Evolutionary conservation across 2,329 filamentous ascomycete species (phyloP).

Genomic region (Nemania sp.): DNA sequence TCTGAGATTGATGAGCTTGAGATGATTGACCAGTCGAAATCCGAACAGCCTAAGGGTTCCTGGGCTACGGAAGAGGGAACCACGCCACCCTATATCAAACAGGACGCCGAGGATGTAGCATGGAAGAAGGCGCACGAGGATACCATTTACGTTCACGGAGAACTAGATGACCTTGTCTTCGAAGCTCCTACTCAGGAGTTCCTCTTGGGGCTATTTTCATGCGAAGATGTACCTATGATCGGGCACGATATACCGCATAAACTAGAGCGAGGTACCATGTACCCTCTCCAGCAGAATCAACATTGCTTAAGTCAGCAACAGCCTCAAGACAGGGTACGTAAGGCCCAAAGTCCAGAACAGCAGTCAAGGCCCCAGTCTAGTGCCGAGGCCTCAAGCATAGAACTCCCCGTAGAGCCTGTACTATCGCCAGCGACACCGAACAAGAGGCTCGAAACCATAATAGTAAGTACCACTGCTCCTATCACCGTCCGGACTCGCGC

Average conservation of each 20-base stretch:
- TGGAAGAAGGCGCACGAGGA: not conserved
- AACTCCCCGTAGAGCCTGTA: not conserved
- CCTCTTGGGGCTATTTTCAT: not conserved
- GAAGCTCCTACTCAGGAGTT: not conserved
- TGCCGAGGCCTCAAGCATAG: not conserved
- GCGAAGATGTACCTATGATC: not conserved
- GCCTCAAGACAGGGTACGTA: not conserved
- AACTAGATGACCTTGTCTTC: not conserved
- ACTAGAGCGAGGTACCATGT: not conserved
- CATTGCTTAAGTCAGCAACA: not conserved
- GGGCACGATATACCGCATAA: not conserved
- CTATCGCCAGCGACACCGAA: not conserved
- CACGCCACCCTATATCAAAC: not conserved
- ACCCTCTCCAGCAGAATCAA: not conserved
- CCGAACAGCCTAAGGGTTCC: not conserved
- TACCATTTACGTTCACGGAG: not conserved
- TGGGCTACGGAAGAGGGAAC: not conserved
- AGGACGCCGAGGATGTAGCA: not conserved
- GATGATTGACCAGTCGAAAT: constrained; percentile 27
- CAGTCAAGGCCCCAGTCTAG: not conserved
- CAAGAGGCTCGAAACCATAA: not conserved
- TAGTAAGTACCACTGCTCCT: not conserved
- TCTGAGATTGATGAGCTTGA: constrained; percentile 41
- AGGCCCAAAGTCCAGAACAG: not conserved
- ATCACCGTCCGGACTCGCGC: not conserved